Evolutionary conservation across 345 rosid genomes (phyloP), one percentile per base, ranked within the genome.

Genomic region (Gossypium bickii): DNA sequence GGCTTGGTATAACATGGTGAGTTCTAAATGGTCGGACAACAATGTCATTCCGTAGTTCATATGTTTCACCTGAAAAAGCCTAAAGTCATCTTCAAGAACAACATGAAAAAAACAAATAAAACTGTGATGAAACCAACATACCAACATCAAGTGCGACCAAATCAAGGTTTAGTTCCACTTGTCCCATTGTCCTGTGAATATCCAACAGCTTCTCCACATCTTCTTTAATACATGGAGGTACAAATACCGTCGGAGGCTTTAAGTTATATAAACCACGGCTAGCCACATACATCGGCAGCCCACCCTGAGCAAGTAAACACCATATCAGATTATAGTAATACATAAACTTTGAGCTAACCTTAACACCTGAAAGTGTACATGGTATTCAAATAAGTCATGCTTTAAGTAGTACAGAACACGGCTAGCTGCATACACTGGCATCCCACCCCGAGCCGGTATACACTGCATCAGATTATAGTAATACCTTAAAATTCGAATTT

Each of bases 251-350:
- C 0, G 98, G 97, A 60, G 97, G 98, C 84, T 92, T 92, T 72
- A 92, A 87, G 83, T 84, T 94, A 82, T 92, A 92, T 81, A 94
- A 78, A 12, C 93, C 92, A 67, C 97, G 97, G 74, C 90, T 88
- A 2, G 97, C 98, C 13, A 91, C 92, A 78, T 91, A 94, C 96
- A 92, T 91, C 0, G 98, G 97, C 59, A 92, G 51, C 41, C 98
- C 98, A 9, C 98, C 96, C 97, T 92, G 82, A 66, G 9, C 38
- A 34, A 25, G 12, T 43, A 45, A 60, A 60, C 47, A 73, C 43
- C 38, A 53, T 8, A 55, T 52, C 41, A 34, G 41, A 5, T 34
- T 34, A 4, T 34, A 34, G 41, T 5, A 34, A 34, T 34, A 5
- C 41, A 34, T 34, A 34, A 34, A 34, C 41, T 34, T 34, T 34